phyloP scores from a whole-genome alignment of 805 yeast genomes.

The Suhomyces tanzawaensis region DNA sequence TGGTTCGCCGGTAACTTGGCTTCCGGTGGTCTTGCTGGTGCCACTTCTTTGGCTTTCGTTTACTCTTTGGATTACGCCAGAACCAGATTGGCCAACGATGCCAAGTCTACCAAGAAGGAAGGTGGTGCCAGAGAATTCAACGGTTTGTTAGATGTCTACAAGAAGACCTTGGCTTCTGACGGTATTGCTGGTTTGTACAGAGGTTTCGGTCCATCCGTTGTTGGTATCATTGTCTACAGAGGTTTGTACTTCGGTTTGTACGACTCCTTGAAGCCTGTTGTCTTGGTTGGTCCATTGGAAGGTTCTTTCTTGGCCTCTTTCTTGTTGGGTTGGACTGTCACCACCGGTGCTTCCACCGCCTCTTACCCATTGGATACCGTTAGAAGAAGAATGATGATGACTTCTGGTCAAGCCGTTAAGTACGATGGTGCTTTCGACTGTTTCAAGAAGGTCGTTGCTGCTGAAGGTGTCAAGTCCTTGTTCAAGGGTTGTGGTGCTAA shows the following conservation, averaged over 20 bases:
- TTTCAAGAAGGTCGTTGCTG: slow-evolving; percentile 87
- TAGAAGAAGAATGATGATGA: slow-evolving; percentile 99
- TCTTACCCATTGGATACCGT: slow-evolving; percentile 99
- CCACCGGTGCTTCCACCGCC: slow-evolving; percentile 98
- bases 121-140: slow-evolving; percentile 91
- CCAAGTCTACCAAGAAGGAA: slow-evolving; percentile 79
- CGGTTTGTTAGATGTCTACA: slow-evolving; percentile 95
- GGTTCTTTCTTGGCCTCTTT: slow-evolving; percentile 94
- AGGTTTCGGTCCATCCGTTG: slow-evolving; percentile 98
- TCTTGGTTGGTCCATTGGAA: slow-evolving; percentile 90
- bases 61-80: slow-evolving; percentile 98
- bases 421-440: slow-evolving; percentile 94
- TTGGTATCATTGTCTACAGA: slow-evolving; percentile 98
- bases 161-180: slow-evolving; percentile 90
- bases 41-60: slow-evolving; percentile 87
- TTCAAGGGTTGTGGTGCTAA: slow-evolving; percentile 99
- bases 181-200: slow-evolving; percentile 99
- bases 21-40: slow-evolving; percentile 99
- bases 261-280: slow-evolving; percentile 95
- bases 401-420: slow-evolving; percentile 98
- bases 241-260: slow-evolving; percentile 98
- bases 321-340: slow-evolving; percentile 96
- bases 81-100: slow-evolving; percentile 98
- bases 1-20: slow-evolving; percentile 99
- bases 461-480: slow-evolving; percentile 90